Evolutionary conservation across 2,329 filamentous ascomycete species (phyloP).

Genomic region (Thielaviopsis punctulata): DNA sequence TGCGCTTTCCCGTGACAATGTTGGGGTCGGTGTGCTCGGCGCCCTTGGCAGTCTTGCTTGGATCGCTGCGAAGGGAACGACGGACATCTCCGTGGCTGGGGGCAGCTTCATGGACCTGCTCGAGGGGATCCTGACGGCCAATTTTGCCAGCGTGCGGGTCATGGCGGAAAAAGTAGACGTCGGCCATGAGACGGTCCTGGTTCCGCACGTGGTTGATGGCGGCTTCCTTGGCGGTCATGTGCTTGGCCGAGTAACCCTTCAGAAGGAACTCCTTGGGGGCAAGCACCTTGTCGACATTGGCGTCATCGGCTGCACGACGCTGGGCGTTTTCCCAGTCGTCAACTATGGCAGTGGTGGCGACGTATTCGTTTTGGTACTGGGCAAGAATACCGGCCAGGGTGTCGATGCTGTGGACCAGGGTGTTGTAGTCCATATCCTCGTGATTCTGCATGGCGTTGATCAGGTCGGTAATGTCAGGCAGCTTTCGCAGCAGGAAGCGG

Average conservation of each 20-base stretch:
- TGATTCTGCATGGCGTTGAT: constrained; percentile 25
- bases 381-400: constrained; percentile 28
- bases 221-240: constrained; percentile 25
- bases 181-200: constrained; percentile 41
- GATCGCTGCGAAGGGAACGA: constrained; percentile 38
- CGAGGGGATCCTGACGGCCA: constrained; percentile 40
- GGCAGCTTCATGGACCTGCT: constrained; percentile 22
- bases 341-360: constrained; percentile 30
- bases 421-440: constrained; percentile 29
- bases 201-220: constrained; percentile 31
- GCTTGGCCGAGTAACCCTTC: constrained; percentile 33
- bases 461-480: constrained; percentile 7
- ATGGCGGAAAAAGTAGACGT: constrained; percentile 43
- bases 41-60: constrained; percentile 40
- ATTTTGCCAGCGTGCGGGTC: constrained; percentile 40
- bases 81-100: constrained; percentile 32
- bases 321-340: constrained; percentile 41
- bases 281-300: constrained; percentile 24
- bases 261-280: constrained; percentile 18
- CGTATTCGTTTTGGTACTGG: constrained; percentile 38
- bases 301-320: constrained; percentile 27
- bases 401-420: constrained; percentile 28
- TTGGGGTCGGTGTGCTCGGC: constrained; percentile 32
- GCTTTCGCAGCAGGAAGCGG: constrained; percentile 5
- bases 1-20: constrained; percentile 33